These are phyloP conservation scores for Smithsoniella earleae DNA, from an alignment of 163 green algal genomes.

Conservation along the genomic window DNA sequence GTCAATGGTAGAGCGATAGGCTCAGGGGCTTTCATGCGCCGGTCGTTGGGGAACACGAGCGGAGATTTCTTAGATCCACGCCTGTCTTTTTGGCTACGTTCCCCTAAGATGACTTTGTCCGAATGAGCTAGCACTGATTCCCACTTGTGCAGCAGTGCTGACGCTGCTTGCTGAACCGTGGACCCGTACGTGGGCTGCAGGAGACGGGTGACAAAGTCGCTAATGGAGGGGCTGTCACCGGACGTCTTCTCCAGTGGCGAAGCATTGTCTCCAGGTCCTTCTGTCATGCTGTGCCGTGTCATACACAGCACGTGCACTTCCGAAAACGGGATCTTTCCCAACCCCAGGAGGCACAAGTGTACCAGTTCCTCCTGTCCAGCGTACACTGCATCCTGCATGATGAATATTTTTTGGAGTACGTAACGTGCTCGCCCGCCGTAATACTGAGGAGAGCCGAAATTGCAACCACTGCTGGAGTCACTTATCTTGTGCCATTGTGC, in stretches of 20 bases:
- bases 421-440: no score
- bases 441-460: no score
- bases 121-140: neutral
- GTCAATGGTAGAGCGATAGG: neutral
- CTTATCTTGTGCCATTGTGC: no score
- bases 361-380: neutral
- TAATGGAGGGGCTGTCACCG: neutral
- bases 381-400: neutral
- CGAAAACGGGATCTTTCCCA: neutral
- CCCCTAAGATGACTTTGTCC: neutral
- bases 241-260: neutral
- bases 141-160: neutral
- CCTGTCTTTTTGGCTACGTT: neutral
- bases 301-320: slow-evolving; percentile 1
- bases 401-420: no score
- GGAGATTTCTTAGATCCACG: neutral
- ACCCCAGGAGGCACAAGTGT: neutral
- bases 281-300: neutral
- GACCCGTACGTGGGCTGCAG: no score
- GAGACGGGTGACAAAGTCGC: neutral
- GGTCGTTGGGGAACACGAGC: slow-evolving; percentile 12
- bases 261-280: neutral
- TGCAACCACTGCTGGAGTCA: no score
- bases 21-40: slow-evolving; percentile 6
- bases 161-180: neutral